These are phyloP conservation scores for Zopfia rhizophila DNA, from an alignment of 2,329 filamentous ascomycete species.

Conservation along the genomic window DNA sequence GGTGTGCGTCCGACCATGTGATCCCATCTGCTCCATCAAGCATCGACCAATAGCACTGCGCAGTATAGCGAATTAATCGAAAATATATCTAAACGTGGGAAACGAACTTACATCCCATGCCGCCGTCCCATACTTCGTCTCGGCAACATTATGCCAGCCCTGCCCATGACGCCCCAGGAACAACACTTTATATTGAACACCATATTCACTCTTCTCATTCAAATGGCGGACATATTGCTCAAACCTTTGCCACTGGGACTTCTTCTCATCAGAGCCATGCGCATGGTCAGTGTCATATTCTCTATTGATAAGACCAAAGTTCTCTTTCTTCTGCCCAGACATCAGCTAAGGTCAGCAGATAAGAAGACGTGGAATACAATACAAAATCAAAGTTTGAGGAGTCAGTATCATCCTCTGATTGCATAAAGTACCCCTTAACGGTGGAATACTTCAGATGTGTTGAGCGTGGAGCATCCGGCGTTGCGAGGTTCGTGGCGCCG, in stretches of 20 bases:
- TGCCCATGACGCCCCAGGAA: constrained; percentile 77
- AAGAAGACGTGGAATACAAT: constrained; percentile 10
- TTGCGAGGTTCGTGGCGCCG: constrained; percentile 2
- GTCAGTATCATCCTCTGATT: constrained; percentile 68
- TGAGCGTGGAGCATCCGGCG: constrained; percentile 9
- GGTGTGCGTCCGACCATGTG: constrained; percentile 70
- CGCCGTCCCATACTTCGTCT: constrained; percentile 73
- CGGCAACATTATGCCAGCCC: constrained; percentile 72
- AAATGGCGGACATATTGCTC: constrained; percentile 64
- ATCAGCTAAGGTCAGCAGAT: neutral
- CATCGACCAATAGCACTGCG: constrained; percentile 70
- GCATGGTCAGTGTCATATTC: constrained; percentile 65
- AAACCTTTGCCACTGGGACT: constrained; percentile 72
- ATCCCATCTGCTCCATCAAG: constrained; percentile 71
- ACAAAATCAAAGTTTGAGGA: constrained; percentile 72
- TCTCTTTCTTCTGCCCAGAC: constrained; percentile 62
- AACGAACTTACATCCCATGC: constrained; percentile 70
- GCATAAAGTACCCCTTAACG: constrained; percentile 70
- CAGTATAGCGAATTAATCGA: neutral
- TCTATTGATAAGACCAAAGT: constrained; percentile 74
- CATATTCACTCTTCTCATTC: constrained; percentile 56
- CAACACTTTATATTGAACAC: constrained; percentile 71
- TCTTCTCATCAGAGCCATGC: constrained; percentile 50
- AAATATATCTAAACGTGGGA: too few relatives aligned
- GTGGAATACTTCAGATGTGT: constrained; percentile 67